Evolutionary conservation across 2,329 filamentous ascomycete species (phyloP).

Genomic region (Graphilbum ipis-grandicollis): DNA sequence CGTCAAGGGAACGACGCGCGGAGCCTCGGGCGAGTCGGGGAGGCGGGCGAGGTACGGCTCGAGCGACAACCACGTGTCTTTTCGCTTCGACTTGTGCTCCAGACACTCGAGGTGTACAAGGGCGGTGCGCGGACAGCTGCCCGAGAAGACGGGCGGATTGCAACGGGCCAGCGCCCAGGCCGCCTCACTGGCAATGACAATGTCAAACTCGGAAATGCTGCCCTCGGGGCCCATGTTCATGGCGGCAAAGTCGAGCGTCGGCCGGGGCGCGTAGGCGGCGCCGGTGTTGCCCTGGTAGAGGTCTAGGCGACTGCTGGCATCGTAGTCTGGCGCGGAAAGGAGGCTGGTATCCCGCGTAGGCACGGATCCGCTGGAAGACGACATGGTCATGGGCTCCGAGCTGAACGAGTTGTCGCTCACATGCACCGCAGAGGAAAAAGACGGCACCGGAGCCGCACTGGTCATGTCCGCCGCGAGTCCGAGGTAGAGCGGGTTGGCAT

Average conservation of each 20-base stretch:
- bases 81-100: conserved; percentile 29
- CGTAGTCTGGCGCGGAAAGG: conserved; percentile 21
- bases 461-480: conserved; percentile 15
- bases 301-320: too few species aligned
- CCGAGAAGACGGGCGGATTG: conserved; percentile 26
- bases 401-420: conserved; percentile 23
- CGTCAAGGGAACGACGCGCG: conserved; percentile 26
- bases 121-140: conserved; percentile 28
- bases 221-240: conserved; percentile 13
- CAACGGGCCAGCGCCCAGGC: conserved; percentile 35
- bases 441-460: conserved; percentile 12
- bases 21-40: conserved; percentile 16
- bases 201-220: conserved; percentile 26
- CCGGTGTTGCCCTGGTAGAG: too few species aligned
- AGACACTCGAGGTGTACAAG: conserved; percentile 33
- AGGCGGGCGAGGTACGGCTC: conserved; percentile 22
- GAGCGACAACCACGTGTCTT: conserved; percentile 26
- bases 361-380: conserved; percentile 24
- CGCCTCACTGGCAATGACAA: conserved; percentile 27
- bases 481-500: conserved; percentile 16
- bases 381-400: conserved; percentile 22
- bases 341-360: conserved; percentile 31
- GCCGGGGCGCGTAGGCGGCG: too few species aligned
- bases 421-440: conserved; percentile 16
- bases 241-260: conserved; percentile 12